These are phyloP conservation scores for Dendrobium chrysotoxum DNA, from an alignment of 106 monocot species.

Conservation along the genomic window DNA sequence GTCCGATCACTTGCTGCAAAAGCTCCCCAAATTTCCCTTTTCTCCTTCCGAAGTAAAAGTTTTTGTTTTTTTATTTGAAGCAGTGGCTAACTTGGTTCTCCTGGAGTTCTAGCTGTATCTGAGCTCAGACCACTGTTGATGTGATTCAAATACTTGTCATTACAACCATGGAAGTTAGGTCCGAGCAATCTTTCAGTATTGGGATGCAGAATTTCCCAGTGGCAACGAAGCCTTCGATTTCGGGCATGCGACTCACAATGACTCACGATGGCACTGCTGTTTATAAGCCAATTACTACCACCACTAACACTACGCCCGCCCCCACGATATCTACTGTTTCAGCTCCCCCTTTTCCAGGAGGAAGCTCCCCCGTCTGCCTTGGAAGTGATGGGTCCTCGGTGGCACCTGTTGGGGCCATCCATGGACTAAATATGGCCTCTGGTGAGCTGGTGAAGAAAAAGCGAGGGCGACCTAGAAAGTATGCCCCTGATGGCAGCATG, in stretches of 20 bases:
- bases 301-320: neutral
- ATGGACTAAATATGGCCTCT: neutral
- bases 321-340: neutral
- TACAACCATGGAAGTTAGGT: constrained; percentile 16
- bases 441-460: constrained; percentile 4
- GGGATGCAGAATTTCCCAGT: constrained; percentile 13
- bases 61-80: neutral
- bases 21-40: neutral
- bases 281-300: constrained; percentile 6
- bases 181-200: constrained; percentile 11
- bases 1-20: neutral
- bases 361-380: neutral
- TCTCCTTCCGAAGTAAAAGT: neutral
- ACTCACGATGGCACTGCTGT: constrained; percentile 13
- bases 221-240: neutral
- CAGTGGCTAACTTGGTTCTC: neutral
- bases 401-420: neutral
- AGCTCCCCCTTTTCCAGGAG: constrained; percentile 1
- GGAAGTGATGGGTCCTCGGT: neutral
- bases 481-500: constrained; percentile 45
- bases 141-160: neutral
- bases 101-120: neutral
- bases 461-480: constrained; percentile 58
- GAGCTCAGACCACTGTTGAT: neutral
- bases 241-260: constrained; percentile 11